Conservation (phyloP, 2,329 filamentous ascomycete species). For the Fulvia fulva region DNA sequence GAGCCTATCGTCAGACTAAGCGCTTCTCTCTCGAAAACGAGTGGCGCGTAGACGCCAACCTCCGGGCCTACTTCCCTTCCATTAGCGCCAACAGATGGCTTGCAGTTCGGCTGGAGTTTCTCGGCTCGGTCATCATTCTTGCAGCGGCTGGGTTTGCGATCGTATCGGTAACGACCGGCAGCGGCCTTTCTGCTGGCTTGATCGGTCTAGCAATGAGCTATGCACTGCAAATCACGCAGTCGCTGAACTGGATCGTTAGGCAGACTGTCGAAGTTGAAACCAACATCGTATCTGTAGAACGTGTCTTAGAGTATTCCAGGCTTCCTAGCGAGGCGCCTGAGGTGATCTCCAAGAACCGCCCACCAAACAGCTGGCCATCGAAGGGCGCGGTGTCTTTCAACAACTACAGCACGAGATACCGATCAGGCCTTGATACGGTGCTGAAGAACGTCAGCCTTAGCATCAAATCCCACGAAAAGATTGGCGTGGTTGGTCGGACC, state of each 20-base stretch:
- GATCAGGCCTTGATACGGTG: conserved; percentile 82
- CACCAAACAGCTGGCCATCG: conserved; percentile 86
- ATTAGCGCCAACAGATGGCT: conserved; percentile 90
- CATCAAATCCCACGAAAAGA: conserved; percentile 96
- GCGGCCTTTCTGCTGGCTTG: conserved; percentile 62
- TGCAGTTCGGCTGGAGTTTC: conserved; percentile 89
- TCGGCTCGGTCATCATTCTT: conserved; percentile 90
- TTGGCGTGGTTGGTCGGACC: conserved; percentile 96
- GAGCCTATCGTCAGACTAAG: conserved; percentile 84
- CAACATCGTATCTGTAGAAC: conserved; percentile 98
- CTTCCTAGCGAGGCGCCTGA: conserved; percentile 93
- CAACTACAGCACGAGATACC: conserved; percentile 91
- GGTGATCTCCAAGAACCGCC: conserved; percentile 81
- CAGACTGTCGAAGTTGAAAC: conserved; percentile 99
- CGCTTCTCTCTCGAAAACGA: conserved; percentile 92
- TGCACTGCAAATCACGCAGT: conserved; percentile 92
- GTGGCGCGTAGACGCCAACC: conserved; percentile 92
- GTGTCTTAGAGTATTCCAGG: conserved; percentile 89
- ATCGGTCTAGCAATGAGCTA: conserved; percentile 97
- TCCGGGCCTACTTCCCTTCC: conserved; percentile 91
- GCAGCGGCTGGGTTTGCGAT: conserved; percentile 78
- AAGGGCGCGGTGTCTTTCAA: conserved; percentile 85
- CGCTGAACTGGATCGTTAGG: conserved; percentile 97
- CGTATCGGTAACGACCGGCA: conserved; percentile 68
- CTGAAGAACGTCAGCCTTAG: conserved; percentile 87